Evolutionary conservation across 1,284 basidiomycete species (phyloP).

Genomic region (Austroboletus novae-zelandiae): DNA sequence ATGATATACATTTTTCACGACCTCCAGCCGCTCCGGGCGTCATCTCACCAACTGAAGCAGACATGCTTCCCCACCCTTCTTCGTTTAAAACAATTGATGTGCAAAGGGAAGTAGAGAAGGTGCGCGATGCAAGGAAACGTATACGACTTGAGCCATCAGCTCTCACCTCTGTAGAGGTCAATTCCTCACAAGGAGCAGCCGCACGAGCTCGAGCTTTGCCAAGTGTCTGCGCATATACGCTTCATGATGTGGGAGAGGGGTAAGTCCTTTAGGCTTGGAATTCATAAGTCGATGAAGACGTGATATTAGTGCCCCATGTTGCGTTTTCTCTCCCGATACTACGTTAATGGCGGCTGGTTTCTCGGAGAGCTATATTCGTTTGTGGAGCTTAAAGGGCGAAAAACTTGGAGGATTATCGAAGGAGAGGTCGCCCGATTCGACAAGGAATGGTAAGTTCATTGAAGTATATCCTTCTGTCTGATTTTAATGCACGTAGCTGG

Average conservation of each 20-base stretch:
- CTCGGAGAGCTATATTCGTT: conserved; percentile 90
- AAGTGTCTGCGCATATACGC: conserved; percentile 89
- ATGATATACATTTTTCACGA: conserved; percentile 56
- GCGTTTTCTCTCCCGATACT: conserved; percentile 88
- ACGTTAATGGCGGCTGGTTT: conserved; percentile 97
- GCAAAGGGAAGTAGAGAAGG: conserved; percentile 86
- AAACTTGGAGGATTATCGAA: conserved; percentile 77
- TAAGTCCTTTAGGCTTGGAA: conserved; percentile 37
- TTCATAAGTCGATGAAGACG: conserved; percentile 12
- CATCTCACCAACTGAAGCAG: conserved; percentile 63
- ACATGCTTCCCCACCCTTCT: conserved; percentile 77
- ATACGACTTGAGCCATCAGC: conserved; percentile 81
- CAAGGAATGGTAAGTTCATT: conserved; percentile 62
- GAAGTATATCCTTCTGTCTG: not conserved
- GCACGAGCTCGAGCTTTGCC: conserved; percentile 69
- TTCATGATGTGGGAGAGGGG: conserved; percentile 91
- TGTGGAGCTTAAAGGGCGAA: conserved; percentile 96
- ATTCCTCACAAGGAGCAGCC: conserved; percentile 56
- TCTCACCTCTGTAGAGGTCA: conserved; percentile 51
- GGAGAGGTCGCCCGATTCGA: conserved; percentile 66
- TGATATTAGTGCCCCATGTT: conserved; percentile 73
- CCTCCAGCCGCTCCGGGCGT: conserved; percentile 51
- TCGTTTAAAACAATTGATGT: conserved; percentile 88
- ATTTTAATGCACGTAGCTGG: conserved; percentile 41
- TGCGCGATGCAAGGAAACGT: conserved; percentile 88